Evolutionary conservation across 768 basidiomycete species (phyloP), one percentile per base, ranked within the genome.

Genomic region (Leccinum broughii): DNA sequence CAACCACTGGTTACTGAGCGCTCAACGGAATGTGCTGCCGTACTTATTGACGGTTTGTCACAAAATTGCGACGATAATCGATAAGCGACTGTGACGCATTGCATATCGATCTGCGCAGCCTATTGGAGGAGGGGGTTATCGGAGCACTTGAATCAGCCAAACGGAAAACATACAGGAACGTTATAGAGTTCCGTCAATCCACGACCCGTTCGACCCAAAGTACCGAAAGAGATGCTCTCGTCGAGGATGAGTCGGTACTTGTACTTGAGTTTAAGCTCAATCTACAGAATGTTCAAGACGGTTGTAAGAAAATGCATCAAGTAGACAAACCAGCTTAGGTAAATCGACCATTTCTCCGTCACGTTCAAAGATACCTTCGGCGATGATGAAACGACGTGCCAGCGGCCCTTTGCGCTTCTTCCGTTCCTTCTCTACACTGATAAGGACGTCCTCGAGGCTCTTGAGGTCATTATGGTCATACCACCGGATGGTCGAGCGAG

Each of bases 211-310:
- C 92, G 79, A 14, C 96, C 97, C 15, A 98, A 87, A 37, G 89
- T 83, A 35, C 97, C 97, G 69, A 99, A 96, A 0, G 96, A 98
- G 66, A 92, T 85, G 60, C 85, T 88, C 74, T 99, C 97, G 72
- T 99, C 97, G 14, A 98, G 82, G 57, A 98, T 90, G 56, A 98
- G 78, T 13, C 97, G 87, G 73, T 95, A 98, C 75, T 98, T 98
- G 84, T 93, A 92, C 77, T 95, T 95, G 67, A 83, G 78, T 78
- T 98, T 99, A 52, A 99, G 81, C 70, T 96, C 95, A 62, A 98
- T 89, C 94, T 96, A 63, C 7, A 6, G 1, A n/a, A 35, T 1
- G 32, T 8, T 66, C 50, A 56, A 62, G 22, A 37, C 5, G 44
- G 55, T 32, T 37, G 46, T 1, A 10, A 41, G 48, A 22, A 22